Base-by-base conservation (phyloP, 2,329 filamentous ascomycete genomes). In the Botrytis porri region DNA sequence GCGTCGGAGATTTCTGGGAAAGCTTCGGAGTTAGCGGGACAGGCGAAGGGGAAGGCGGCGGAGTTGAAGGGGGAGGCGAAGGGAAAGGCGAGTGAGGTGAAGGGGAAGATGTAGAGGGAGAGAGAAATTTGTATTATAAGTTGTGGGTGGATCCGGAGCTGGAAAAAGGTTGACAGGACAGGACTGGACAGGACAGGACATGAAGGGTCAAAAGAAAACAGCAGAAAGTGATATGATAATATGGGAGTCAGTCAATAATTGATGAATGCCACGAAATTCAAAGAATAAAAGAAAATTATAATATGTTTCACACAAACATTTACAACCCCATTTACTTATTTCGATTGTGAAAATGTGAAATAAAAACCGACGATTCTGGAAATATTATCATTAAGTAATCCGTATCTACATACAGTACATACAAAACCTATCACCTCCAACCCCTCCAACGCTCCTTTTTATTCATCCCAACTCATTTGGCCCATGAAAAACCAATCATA, bases 1-100 rank as follows among this genome's bases (percentile, higher is more conserved):
- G 83, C 81, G 1, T 22, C 22, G 25, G 59, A 61, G 18, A 5
- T n/a, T 3, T 82, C 86, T 78, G 85, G 84, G 3, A 85, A 85
- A 75, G 84, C 83, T 1, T 81, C 76, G 12, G 81, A 84, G 75
- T 77, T 82, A 4, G 79, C 80, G 73, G 82, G 82, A 29, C 78
- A 80, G 51, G 78, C 79, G 25, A 80, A 80, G 75, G 83, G 82
- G 73, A 81, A 79, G 60, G 81, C 78, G 32, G 81, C 80, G 59
- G 80, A 81, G 67, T 81, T 82, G 2, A 82, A 86, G 77, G 85
- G 84, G 1, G 77, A 79, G 54, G 78, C 78, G 37, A 79, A 80
- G 75, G 82, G 81, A 10, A 66, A 66, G 9, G 64, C 64, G 4
- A n/a, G 25, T 12, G 64, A 67, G 41, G 41, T 37, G 0, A 14